Evolutionary conservation across 1,284 basidiomycete species (phyloP).

Genomic region (Leucoagaricus sp.): DNA sequence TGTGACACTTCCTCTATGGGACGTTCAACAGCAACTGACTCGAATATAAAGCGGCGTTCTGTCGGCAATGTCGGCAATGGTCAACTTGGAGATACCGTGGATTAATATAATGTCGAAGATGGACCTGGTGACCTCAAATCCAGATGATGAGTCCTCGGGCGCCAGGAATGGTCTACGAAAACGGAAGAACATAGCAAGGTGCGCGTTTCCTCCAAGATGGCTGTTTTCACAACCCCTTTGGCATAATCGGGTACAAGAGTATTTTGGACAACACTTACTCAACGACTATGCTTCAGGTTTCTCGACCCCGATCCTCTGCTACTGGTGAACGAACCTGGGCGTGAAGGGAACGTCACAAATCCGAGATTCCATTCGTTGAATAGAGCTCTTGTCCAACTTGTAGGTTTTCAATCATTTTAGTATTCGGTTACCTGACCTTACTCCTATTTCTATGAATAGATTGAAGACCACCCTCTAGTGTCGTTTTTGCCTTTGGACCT

Average conservation of each 20-base stretch:
- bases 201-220: slow-evolving; percentile 19
- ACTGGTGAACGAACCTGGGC: slow-evolving; percentile 66
- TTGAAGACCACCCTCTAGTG: slow-evolving; percentile 98
- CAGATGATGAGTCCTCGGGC: slow-evolving; percentile 63
- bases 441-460: slow-evolving; percentile 50
- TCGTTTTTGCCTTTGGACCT: slow-evolving; percentile 96
- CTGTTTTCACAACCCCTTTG: background rate
- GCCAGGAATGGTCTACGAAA: slow-evolving; percentile 71
- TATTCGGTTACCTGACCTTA: background rate
- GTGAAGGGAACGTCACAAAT: slow-evolving; percentile 68
- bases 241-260: background rate
- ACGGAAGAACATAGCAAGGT: slow-evolving; percentile 80
- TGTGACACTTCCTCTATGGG: slow-evolving; percentile 5
- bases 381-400: slow-evolving; percentile 92
- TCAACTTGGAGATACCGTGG: slow-evolving; percentile 95
- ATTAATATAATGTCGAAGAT: slow-evolving; percentile 99
- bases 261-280: slow-evolving; percentile 5
- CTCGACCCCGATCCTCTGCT: slow-evolving; percentile 97
- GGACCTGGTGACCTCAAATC: slow-evolving; percentile 83
- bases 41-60: slow-evolving; percentile 78
- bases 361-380: slow-evolving; percentile 93
- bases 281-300: slow-evolving; percentile 55
- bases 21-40: slow-evolving; percentile 3
- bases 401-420: slow-evolving; percentile 42
- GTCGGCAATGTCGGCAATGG: slow-evolving; percentile 99